Conservation (phyloP, 2,329 filamentous ascomycete genomes). For the Pestalotiopsis sp. region DNA sequence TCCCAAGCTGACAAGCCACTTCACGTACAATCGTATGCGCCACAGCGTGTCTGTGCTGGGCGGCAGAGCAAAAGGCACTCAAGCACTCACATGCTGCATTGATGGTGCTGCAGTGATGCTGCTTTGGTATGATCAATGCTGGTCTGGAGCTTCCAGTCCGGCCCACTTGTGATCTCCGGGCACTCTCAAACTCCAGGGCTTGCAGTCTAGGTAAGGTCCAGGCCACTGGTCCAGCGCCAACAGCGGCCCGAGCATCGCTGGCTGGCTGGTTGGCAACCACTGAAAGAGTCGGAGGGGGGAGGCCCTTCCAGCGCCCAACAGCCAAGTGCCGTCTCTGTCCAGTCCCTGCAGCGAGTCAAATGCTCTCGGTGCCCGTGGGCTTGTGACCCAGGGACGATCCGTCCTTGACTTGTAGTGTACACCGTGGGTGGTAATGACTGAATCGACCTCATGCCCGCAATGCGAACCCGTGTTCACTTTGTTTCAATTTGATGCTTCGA, state of each 20-base stretch:
- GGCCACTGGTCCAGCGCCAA: constrained; percentile 1
- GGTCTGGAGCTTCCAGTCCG: not conserved
- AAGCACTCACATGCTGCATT: not conserved
- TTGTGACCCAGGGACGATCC: constrained; percentile 6
- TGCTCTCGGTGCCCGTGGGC: not conserved
- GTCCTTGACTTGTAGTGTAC: not conserved
- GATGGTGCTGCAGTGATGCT: not conserved
- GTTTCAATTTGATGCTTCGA: constrained; percentile 8
- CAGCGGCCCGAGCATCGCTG: not conserved
- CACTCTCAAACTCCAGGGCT: not conserved
- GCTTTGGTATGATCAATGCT: not conserved
- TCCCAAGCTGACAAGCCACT: not conserved
- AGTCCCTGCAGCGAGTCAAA: not conserved
- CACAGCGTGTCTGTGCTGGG: not conserved
- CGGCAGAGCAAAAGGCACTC: not conserved
- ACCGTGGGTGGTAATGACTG: not conserved
- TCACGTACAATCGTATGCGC: not conserved
- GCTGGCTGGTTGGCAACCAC: not conserved
- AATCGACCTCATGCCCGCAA: not conserved
- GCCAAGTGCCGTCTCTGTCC: not conserved
- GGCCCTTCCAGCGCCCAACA: not conserved
- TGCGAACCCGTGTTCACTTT: not conserved
- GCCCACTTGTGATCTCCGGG: not conserved
- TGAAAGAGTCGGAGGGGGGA: not conserved
- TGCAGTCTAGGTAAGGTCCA: too few relatives aligned